phyloP scores from a whole-genome alignment of 2,329 filamentous ascomycete genomes.

The Apiospora rasikravindrae region DNA sequence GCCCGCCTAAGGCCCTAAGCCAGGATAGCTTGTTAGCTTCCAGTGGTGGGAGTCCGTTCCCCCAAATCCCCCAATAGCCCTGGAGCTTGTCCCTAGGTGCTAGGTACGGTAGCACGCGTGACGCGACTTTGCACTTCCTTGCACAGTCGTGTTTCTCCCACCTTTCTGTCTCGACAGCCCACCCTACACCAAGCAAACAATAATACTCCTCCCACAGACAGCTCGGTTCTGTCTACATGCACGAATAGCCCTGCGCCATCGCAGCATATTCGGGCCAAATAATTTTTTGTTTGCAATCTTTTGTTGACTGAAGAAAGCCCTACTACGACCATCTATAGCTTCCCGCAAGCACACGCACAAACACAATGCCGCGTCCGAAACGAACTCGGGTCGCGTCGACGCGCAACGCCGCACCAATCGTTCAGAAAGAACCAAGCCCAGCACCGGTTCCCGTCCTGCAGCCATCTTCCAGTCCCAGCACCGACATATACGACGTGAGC shows the following conservation, averaged over 20 bases:
- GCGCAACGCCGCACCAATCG: conserved; percentile 28
- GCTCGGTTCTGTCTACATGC: background rate
- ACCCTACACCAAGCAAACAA: conserved; percentile 3
- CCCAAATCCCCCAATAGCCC: background rate
- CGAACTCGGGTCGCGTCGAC: conserved; percentile 34
- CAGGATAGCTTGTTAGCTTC: background rate
- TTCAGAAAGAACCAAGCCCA: conserved; percentile 11
- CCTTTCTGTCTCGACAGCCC: conserved; percentile 20
- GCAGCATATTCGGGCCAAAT: background rate
- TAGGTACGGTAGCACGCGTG: conserved; percentile 12
- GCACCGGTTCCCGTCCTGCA: conserved; percentile 2
- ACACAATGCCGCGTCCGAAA: conserved; percentile 37
- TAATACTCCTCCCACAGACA: background rate
- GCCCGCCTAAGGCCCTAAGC: background rate
- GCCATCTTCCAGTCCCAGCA: conserved; percentile 27
- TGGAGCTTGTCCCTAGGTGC: background rate
- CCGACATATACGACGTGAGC: conserved; percentile 40
- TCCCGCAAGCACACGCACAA: background rate
- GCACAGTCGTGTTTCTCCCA: conserved; percentile 22
- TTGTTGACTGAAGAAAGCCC: background rate
- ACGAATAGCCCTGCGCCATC: background rate
- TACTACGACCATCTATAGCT: background rate
- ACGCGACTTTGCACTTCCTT: conserved; percentile 21
- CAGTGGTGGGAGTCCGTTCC: background rate
- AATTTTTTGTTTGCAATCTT: background rate